phyloP scores from a whole-genome alignment of 2,329 filamentous ascomycete genomes.

The Sordariomycetes sp. region DNA sequence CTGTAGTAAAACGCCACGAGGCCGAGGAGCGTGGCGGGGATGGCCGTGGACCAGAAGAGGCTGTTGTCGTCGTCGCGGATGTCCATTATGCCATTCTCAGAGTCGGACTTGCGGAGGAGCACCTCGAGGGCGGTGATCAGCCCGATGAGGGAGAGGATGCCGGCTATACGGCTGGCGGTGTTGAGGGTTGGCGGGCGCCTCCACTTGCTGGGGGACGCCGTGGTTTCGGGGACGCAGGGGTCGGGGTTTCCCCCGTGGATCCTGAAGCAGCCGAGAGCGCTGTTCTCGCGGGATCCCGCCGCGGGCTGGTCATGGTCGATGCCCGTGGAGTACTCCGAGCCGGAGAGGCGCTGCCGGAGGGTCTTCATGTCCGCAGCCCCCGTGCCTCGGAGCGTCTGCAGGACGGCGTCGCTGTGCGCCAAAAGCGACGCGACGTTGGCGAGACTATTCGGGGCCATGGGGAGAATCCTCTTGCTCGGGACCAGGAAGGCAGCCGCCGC shows the following conservation, averaged over 20 bases:
- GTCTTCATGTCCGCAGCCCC: constrained; percentile 16
- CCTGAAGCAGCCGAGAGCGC: constrained; percentile 5
- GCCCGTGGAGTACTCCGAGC: constrained; percentile 16
- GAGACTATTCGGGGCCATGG: constrained; percentile 18
- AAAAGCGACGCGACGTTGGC: constrained; percentile 20
- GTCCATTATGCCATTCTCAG: constrained; percentile 15
- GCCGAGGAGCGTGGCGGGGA: constrained; percentile 16
- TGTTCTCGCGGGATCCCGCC: neutral
- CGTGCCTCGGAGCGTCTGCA: constrained; percentile 19
- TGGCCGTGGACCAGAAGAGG: constrained; percentile 19
- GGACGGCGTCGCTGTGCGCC: constrained; percentile 19
- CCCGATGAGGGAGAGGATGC: constrained; percentile 13
- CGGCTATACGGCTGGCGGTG: constrained; percentile 13
- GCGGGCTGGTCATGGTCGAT: constrained; percentile 19
- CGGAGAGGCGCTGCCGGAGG: constrained; percentile 14
- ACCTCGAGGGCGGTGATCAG: constrained; percentile 20
- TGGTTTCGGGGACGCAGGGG: constrained; percentile 9
- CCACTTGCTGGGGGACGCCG: constrained; percentile 10
- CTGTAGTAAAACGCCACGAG: constrained; percentile 16
- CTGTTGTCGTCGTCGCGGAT: constrained; percentile 15
- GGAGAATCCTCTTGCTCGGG: constrained; percentile 19
- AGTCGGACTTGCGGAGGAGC: constrained; percentile 16
- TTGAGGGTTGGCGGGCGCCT: constrained; percentile 17
- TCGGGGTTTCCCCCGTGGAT: constrained; percentile 5
- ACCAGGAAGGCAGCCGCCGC: constrained; percentile 8